Evolutionary conservation across 164 flowering plant species (phyloP), one percentile per base, ranked within the genome.

Genomic region (Stephania japonica): DNA sequence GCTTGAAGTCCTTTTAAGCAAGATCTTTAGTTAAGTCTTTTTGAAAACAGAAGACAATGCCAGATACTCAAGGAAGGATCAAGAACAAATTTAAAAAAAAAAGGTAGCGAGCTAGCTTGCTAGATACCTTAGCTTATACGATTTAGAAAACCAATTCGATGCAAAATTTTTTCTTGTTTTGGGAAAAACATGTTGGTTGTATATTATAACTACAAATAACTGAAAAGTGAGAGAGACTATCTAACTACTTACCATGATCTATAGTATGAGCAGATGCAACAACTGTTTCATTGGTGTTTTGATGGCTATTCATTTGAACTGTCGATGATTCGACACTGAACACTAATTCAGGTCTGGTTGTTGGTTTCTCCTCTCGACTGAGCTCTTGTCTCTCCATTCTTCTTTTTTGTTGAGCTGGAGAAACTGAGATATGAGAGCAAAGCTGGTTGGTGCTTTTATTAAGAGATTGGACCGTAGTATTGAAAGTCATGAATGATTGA

Each of bases 211-310:
- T 7, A 23, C 50, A 44, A 38, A 44, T 18, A 6, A 9, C 1
- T 50, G 14, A 41, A 42, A 67, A 38, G 21, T 4, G 53, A 71
- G 1, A 27, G 47, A 50, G n/a, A 41, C 5, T 1, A 13, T 70
- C 78, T 68, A 23, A 84, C 85, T 85, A 68, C 79, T 68, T 23
- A 84, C 87, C 87, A 68, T 77, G 80, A 61, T 70, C 82, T 32
- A 76, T 70, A 44, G 85, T 80, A 74, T 84, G 83, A 61, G 87
- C 83, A 47, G 32, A 50, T 72, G 50, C 41, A 19, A 71, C 53
- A 47, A 32, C 16, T 47, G 53, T 21, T 43, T 77, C 79, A 38
- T 61, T 16, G 21, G 24, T 59, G 64, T 21, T 67, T 18, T 19
- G 25, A 26, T 42, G 49, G 59, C 68, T 76, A 43, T 23, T 76